phyloP scores from a whole-genome alignment of 106 monocot genomes.

The Chionographis japonica region DNA sequence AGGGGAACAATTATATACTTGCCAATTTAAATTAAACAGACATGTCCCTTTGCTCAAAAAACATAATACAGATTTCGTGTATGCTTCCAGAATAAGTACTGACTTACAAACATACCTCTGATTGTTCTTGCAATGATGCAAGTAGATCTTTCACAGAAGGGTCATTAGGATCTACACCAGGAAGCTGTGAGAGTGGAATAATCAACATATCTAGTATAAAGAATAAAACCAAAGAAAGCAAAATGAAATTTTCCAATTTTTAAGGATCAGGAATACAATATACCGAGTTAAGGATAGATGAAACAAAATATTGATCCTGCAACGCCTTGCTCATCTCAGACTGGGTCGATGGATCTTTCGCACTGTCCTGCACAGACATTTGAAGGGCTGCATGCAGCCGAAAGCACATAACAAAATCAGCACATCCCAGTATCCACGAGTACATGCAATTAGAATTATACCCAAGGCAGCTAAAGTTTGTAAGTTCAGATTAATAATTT shows the following conservation, averaged over 20 bases:
- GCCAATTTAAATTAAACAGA: no score
- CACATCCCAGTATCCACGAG: background rate
- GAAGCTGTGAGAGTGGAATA: slow-evolving; percentile 42
- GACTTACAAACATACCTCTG: slow-evolving; percentile 38
- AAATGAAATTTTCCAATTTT: background rate
- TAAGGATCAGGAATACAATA: background rate
- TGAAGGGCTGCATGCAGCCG: slow-evolving; percentile 64
- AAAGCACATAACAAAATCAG: background rate
- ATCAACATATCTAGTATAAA: background rate
- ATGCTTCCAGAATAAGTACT: no score
- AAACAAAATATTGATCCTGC: slow-evolving; percentile 84
- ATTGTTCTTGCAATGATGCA: slow-evolving; percentile 68
- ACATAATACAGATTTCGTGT: no score
- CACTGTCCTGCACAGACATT: slow-evolving; percentile 76
- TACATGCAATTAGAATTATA: no score
- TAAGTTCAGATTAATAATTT: no score
- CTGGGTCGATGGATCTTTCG: slow-evolving; percentile 34
- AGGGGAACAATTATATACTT: no score
- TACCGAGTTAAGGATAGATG: slow-evolving; percentile 94
- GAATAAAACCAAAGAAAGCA: background rate
- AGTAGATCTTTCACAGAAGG: slow-evolving; percentile 72
- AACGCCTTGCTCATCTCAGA: slow-evolving; percentile 81
- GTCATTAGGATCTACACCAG: slow-evolving; percentile 88
- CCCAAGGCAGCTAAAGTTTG: no score
- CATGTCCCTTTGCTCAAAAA: no score